Percentiles rank a stretch among this genome's conserved stretches.
Evolutionary conservation across 352 stramenopile species (phyloP).

Genomic region (Phytophthora agathidicida): DNA sequence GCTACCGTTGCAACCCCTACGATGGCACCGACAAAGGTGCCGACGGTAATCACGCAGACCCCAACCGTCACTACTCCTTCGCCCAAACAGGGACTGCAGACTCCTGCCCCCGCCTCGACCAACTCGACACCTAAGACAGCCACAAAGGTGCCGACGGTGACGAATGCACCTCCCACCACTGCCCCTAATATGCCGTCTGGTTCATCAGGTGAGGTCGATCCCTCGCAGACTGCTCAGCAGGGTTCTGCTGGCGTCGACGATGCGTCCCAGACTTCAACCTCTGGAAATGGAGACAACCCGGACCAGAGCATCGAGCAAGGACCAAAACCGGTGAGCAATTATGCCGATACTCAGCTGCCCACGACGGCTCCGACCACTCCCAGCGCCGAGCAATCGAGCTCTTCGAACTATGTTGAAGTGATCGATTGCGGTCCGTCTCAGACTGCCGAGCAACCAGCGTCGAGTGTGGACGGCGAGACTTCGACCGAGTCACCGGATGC

Average conservation of each 20-base stretch:
- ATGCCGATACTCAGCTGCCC: slow-evolving; percentile 5
- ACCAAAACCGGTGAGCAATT: background rate
- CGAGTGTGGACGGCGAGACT: slow-evolving; percentile 11
- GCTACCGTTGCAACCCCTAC: background rate
- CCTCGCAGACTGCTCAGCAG: slow-evolving; percentile 9
- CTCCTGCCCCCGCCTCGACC: slow-evolving; percentile 4
- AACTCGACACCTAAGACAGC: slow-evolving; percentile 1
- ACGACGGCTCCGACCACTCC: slow-evolving; percentile 7
- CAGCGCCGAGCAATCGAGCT: slow-evolving; percentile 2
- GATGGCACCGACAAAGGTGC: slow-evolving; percentile 2
- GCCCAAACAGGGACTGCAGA: slow-evolving; percentile 4
- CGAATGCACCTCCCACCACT: background rate
- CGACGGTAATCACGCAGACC: slow-evolving; percentile 1
- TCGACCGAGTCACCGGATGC: slow-evolving; percentile 10
- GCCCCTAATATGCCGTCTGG: slow-evolving; percentile 1
- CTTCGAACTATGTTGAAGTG: no score
- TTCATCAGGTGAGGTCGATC: background rate
- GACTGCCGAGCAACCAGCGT: no score
- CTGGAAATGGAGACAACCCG: slow-evolving; percentile 2
- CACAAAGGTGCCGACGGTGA: background rate
- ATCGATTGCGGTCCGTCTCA: no score
- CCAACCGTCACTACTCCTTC: slow-evolving; percentile 1
- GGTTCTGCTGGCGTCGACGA: background rate
- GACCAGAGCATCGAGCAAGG: slow-evolving; percentile 6
- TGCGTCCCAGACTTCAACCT: background rate